These are phyloP conservation scores for Tulasnella sp. DNA, from an alignment of 768 basidiomycete genomes.

Conservation along the genomic window DNA sequence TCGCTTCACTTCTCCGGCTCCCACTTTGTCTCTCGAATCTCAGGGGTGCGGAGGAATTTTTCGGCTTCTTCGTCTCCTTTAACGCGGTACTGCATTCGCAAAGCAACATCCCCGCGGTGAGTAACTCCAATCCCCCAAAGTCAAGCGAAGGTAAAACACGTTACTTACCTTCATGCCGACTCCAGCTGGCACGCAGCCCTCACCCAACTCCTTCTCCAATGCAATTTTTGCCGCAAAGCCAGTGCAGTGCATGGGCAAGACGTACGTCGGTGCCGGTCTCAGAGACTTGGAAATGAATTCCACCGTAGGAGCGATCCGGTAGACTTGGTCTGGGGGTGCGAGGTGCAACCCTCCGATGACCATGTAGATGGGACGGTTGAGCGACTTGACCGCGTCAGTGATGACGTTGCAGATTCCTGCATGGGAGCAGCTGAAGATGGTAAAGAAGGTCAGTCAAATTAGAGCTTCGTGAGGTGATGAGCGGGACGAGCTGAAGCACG, in stretches of 20 bases:
- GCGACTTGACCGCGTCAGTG: slow-evolving; percentile 59
- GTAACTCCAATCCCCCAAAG: neutral
- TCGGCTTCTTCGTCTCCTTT: neutral
- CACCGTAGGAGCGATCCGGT: slow-evolving; percentile 66
- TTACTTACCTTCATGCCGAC: slow-evolving; percentile 49
- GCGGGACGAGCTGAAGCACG: slow-evolving; percentile 37
- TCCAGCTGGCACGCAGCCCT: slow-evolving; percentile 67
- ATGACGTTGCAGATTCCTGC: slow-evolving; percentile 84
- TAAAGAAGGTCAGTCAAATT: neutral
- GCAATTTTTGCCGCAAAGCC: slow-evolving; percentile 75
- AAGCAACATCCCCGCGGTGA: neutral
- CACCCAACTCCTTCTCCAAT: slow-evolving; percentile 63
- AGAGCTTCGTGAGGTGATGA: neutral
- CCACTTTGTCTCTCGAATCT: slow-evolving; percentile 2
- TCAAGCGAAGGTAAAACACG: neutral
- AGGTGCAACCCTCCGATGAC: slow-evolving; percentile 80
- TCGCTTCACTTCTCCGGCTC: neutral
- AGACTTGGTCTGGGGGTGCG: slow-evolving; percentile 61
- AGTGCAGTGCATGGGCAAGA: slow-evolving; percentile 83
- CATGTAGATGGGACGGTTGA: slow-evolving; percentile 72
- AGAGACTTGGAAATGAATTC: slow-evolving; percentile 62
- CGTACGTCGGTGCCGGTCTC: slow-evolving; percentile 59
- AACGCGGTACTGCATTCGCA: neutral
- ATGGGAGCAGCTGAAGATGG: slow-evolving; percentile 52
- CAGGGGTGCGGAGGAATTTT: neutral